Evolutionary conservation across 2,329 filamentous ascomycete species (phyloP), one percentile per base, ranked within the genome.

Genomic region (Pseudogymnoascus destructans): DNA sequence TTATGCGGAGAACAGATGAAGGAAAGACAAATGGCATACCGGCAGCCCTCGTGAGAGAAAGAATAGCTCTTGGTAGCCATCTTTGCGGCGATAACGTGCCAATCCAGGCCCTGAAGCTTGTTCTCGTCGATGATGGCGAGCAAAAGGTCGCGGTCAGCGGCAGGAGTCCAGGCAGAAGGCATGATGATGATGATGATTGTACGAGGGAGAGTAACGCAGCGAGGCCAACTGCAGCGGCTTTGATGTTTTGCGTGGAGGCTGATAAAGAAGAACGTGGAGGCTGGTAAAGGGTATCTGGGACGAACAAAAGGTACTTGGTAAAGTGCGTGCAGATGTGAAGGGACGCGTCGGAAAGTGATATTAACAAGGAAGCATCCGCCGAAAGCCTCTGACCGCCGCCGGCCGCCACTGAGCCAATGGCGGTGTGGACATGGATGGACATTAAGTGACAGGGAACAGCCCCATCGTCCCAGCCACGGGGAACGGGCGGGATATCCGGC

Each of bases 31-130:
- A 8, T 10, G 32, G 62, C 66, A 27, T 65, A 68, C 67, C 67
- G 63, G 21, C 67, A 69, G 7, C 63, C 67, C 57, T 69, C 67
- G 19, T 65, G 61, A 7, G 63, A 63, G 55, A 67, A 67, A 23
- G 36, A 61, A 40, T 68, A 63, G 10, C 62, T 62, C 40, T 66
- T 65, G 6, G 30, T 15, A 1, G 55, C n/a, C 60, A 69, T 63
- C 21, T 57, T 58, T 0, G 27, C 57, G 4, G 67, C 35, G 11
- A 69, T 63, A 1, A 25, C 55, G 4, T 59, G 55, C 67, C 67
- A 69, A 7, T 62, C 55, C 19, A 66, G 64, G 6, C 57, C 36
- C 23, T 64, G 65, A 1, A 68, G 35, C 10, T 61, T 54, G n/a
- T 62, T 63, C 13, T 61, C 61, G 2, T 65, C 65, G 27, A 69